Conservation (phyloP, 306 rosid genomes). For the Citrullus amarus region DNA sequence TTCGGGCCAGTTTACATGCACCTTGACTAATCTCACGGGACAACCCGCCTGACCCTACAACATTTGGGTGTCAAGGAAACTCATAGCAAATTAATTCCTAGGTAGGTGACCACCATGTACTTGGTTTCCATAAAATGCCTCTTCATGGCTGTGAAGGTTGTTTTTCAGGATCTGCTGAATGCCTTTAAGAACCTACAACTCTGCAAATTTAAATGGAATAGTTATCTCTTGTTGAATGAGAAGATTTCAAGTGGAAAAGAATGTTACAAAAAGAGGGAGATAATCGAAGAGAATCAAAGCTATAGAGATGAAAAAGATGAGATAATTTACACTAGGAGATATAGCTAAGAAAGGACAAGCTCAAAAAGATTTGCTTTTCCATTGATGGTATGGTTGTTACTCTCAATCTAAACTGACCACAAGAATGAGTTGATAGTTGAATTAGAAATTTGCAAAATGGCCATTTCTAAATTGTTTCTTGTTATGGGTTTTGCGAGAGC, state of each 20-base stretch:
- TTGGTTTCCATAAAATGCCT: not conserved
- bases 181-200: not conserved
- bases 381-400: not conserved
- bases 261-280: not conserved
- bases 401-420: not conserved
- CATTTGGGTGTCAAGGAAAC: too few species aligned
- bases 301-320: not conserved
- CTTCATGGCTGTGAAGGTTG: not conserved
- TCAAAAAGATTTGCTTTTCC: not conserved
- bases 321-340: not conserved
- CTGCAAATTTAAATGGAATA: not conserved
- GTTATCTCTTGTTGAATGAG: not conserved
- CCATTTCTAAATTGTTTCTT: not conserved
- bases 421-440: not conserved
- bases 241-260: not conserved
- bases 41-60: too few species aligned
- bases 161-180: not conserved
- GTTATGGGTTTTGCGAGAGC: too few species aligned
- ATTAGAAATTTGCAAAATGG: not conserved
- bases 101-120: not conserved
- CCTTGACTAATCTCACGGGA: too few species aligned
- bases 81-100: too few species aligned
- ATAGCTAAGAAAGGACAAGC: too few species aligned
- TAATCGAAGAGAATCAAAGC: not conserved
- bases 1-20: too few species aligned